Evolutionary conservation across 2,329 filamentous ascomycete species (phyloP).

Genomic region (Rhytidhysteron rufulum): DNA sequence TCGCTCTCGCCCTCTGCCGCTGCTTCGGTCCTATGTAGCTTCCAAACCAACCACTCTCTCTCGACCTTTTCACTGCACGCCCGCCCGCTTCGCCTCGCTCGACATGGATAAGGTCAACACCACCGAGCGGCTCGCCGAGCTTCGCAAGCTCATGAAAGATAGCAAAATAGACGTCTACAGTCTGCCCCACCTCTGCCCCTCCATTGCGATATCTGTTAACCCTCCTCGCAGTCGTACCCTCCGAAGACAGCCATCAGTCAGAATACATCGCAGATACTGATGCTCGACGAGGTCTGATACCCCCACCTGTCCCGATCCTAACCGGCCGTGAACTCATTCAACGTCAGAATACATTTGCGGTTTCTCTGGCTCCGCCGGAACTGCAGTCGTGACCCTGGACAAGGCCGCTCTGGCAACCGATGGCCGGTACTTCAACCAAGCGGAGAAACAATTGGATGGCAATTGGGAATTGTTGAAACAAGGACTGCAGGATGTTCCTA

Average conservation of each 20-base stretch:
- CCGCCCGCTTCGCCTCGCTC: constrained; percentile 25
- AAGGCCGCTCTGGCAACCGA: constrained; percentile 92
- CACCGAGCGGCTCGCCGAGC: constrained; percentile 66
- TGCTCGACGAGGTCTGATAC: constrained; percentile 64
- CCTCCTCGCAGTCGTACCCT: constrained; percentile 74
- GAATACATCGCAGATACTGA: constrained; percentile 98
- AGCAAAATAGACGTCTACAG: constrained; percentile 88
- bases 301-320: constrained; percentile 10
- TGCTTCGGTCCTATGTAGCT: constrained; percentile 20
- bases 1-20: constrained; percentile 16
- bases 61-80: constrained; percentile 29
- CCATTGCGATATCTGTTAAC: constrained; percentile 19
- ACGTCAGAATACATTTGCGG: constrained; percentile 77
- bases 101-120: constrained; percentile 81
- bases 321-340: constrained; percentile 22
- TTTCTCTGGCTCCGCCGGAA: constrained; percentile 92
- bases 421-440: constrained; percentile 97
- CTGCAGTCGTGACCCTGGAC: constrained; percentile 79
- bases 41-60: constrained; percentile 10
- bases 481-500: constrained; percentile 87
- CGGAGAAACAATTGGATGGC: constrained; percentile 78
- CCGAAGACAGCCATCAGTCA: constrained; percentile 94
- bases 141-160: constrained; percentile 84
- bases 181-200: constrained; percentile 39
- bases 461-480: constrained; percentile 95